Conservation (phyloP, 441 rosid genomes). For the Pelargonium citronellum region DNA sequence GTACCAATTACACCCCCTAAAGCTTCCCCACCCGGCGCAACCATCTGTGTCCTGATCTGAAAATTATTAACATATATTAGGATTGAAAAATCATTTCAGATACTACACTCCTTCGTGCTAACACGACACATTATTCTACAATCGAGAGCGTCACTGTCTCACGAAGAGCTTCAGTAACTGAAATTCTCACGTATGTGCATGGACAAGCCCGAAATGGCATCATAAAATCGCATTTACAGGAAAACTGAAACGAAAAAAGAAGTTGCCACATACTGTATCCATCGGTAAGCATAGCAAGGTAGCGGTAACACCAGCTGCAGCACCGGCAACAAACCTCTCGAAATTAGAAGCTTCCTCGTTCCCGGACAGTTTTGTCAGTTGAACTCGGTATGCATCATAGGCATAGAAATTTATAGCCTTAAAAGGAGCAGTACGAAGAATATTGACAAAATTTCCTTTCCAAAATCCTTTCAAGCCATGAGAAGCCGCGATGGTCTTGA, state of each 20-base stretch:
- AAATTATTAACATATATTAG: conserved; percentile 5
- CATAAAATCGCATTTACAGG: background rate
- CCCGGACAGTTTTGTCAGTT: conserved; percentile 56
- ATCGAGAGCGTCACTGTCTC: background rate
- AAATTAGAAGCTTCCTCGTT: conserved; percentile 64
- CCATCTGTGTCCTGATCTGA: conserved; percentile 70
- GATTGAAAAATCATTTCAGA: background rate
- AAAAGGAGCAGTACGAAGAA: conserved; percentile 82
- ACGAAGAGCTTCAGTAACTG: background rate
- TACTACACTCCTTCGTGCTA: background rate
- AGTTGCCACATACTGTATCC: conserved; percentile 64
- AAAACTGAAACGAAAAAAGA: too few relatives aligned
- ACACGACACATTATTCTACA: background rate
- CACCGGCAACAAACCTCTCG: conserved; percentile 80
- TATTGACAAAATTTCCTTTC: conserved; percentile 77
- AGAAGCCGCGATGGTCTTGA: conserved; percentile 49
- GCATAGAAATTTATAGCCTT: conserved; percentile 79
- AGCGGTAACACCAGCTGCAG: conserved; percentile 82
- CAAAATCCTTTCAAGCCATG: conserved; percentile 75
- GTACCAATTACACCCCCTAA: conserved; percentile 72
- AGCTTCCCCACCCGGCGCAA: conserved; percentile 79
- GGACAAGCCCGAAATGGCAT: too few relatives aligned
- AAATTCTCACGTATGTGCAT: too few relatives aligned
- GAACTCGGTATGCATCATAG: conserved; percentile 70
- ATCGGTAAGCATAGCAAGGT: conserved; percentile 72